Evolutionary conservation across 768 basidiomycete species (phyloP).

Genomic region (Tricholoma saponaceum): DNA sequence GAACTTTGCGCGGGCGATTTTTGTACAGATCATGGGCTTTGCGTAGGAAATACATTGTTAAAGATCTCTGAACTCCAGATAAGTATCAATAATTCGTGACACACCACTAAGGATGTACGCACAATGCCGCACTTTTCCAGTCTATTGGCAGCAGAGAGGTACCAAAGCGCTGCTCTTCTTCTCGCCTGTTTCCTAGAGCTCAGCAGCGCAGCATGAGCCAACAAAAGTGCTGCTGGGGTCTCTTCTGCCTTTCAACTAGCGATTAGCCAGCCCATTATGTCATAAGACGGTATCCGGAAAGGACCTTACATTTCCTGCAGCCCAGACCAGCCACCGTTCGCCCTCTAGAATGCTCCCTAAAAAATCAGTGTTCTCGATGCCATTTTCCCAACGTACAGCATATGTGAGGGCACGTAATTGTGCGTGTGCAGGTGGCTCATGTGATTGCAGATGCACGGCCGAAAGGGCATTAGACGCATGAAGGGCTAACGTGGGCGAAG

Average conservation of each 20-base stretch:
- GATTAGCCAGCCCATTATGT: constrained; percentile 17
- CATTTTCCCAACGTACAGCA: constrained; percentile 76
- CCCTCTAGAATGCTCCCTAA: constrained; percentile 57
- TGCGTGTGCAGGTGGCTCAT: constrained; percentile 54
- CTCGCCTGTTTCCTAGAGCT: constrained; percentile 52
- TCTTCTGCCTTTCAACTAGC: constrained; percentile 66
- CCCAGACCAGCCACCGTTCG: constrained; percentile 84
- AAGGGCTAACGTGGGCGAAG: constrained; percentile 55
- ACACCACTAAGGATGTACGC: constrained; percentile 25
- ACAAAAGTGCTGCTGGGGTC: constrained; percentile 70
- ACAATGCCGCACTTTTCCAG: constrained; percentile 86
- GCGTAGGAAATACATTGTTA: constrained; percentile 79
- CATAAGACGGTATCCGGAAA: not conserved
- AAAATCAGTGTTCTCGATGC: constrained; percentile 57
- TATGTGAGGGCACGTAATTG: constrained; percentile 66
- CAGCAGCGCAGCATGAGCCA: constrained; percentile 76
- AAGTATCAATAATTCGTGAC: constrained; percentile 1
- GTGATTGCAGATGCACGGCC: constrained; percentile 35
- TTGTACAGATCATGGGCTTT: constrained; percentile 64
- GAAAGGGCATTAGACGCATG: constrained; percentile 63
- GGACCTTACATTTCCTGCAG: constrained; percentile 69
- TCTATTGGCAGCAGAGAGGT: constrained; percentile 67
- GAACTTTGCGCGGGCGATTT: constrained; percentile 42
- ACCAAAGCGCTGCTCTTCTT: constrained; percentile 76
- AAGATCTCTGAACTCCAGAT: constrained; percentile 57